Evolutionary conservation across 108 stramenopile genomes (phyloP).

Genomic region (Licmophora abbreviata): DNA sequence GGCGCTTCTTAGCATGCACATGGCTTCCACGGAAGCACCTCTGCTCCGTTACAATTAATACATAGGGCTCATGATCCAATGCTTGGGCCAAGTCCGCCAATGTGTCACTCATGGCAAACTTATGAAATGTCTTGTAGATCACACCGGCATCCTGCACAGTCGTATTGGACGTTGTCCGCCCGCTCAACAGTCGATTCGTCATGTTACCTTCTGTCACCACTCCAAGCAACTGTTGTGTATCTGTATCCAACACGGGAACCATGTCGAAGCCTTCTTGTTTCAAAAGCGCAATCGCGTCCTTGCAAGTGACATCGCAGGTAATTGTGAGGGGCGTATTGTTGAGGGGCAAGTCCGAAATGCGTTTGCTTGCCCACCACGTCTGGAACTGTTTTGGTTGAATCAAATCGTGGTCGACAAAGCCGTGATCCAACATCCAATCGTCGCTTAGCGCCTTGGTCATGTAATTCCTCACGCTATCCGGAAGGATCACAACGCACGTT

Average conservation of each 20-base stretch:
- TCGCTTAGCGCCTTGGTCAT: constrained; percentile 91
- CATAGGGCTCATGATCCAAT: constrained; percentile 87
- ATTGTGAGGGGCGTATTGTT: constrained; percentile 88
- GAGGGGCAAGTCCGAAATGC: constrained; percentile 73
- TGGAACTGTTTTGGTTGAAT: constrained; percentile 50
- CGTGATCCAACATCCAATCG: constrained; percentile 92
- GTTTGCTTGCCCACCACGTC: constrained; percentile 65
- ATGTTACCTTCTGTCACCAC: constrained; percentile 94
- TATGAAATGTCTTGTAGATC: constrained; percentile 84
- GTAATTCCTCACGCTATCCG: constrained; percentile 92
- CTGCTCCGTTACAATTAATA: constrained; percentile 82
- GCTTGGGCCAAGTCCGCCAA: constrained; percentile 74
- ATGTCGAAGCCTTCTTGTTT: constrained; percentile 89
- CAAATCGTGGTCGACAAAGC: constrained; percentile 71
- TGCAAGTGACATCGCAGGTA: constrained; percentile 64
- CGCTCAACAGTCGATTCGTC: constrained; percentile 54
- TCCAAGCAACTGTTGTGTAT: constrained; percentile 68
- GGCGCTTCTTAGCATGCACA: constrained; percentile 11
- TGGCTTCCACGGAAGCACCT: constrained; percentile 44
- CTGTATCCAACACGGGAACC: constrained; percentile 82
- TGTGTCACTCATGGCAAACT: constrained; percentile 62
- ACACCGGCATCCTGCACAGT: constrained; percentile 71
- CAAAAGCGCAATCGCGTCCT: constrained; percentile 81
- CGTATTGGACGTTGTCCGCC: constrained; percentile 57
- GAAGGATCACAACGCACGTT: constrained; percentile 75